A percentile compares a stretch with the other conserved stretches of the same genome.
These are phyloP conservation scores for Lachnellula suecica DNA, from an alignment of 2,329 filamentous ascomycete genomes.

Conservation along the genomic window DNA sequence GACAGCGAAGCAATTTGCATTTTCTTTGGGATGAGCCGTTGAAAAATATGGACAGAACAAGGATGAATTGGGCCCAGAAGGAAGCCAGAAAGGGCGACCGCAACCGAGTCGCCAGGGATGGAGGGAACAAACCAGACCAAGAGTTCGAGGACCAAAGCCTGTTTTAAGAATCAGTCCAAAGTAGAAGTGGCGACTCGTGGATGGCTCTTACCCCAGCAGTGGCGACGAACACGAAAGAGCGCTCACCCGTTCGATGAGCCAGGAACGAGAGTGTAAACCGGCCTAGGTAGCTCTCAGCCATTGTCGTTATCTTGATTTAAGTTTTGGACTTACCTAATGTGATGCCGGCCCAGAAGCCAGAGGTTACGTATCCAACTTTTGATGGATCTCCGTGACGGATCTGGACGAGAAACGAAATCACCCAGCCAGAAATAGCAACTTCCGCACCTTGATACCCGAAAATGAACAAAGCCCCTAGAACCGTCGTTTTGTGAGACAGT, in stretches of 20 bases:
- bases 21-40: constrained; percentile 54
- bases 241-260: constrained; percentile 68
- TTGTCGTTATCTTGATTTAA: not conserved
- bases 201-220: constrained; percentile 42
- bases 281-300: constrained; percentile 38
- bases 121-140: constrained; percentile 76
- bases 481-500: constrained; percentile 44
- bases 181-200: not conserved
- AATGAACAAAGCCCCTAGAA: constrained; percentile 75
- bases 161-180: not conserved
- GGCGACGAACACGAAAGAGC: constrained; percentile 61
- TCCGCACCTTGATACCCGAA: constrained; percentile 83
- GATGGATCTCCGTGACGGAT: constrained; percentile 68
- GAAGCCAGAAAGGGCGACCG: constrained; percentile 67
- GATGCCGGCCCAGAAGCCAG: constrained; percentile 70
- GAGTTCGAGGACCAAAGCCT: constrained; percentile 62
- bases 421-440: constrained; percentile 80
- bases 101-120: constrained; percentile 63
- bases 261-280: constrained; percentile 71
- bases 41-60: constrained; percentile 63
- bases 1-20: constrained; percentile 62
- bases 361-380: constrained; percentile 74
- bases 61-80: constrained; percentile 77
- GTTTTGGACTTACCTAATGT: constrained; percentile 60
- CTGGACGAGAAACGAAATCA: constrained; percentile 78